Conservation (phyloP, 202 grass and related monocot species). For the Setaria italica region DNA sequence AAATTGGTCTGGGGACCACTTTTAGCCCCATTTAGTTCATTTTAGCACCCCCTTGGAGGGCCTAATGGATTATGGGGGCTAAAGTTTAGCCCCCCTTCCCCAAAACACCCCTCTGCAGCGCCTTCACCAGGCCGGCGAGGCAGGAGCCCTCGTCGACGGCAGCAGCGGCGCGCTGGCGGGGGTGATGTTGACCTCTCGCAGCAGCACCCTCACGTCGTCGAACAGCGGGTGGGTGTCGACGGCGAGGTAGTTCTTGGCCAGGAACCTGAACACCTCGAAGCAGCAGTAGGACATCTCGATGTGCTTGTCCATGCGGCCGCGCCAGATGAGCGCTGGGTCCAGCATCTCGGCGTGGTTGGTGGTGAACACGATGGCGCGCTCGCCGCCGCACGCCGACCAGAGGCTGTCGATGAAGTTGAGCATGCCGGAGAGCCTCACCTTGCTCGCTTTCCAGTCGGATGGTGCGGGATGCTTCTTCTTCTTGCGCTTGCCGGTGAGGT, state of each 20-base stretch:
- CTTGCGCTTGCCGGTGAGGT: constrained; percentile 31
- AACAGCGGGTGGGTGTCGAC: constrained; percentile 33
- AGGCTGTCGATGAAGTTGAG: constrained; percentile 61
- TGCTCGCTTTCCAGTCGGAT: too few species aligned
- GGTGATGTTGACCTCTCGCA: constrained; percentile 31
- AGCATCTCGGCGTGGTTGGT: constrained; percentile 52
- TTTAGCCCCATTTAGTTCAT: too few species aligned
- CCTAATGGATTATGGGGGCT: too few species aligned
- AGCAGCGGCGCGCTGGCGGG: constrained; percentile 3
- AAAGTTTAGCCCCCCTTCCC: too few species aligned
- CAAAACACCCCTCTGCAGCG: too few species aligned
- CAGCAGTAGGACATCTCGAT: constrained; percentile 64
- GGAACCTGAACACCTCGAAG: constrained; percentile 40
- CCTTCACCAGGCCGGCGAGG: too few species aligned
- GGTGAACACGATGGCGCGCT: constrained; percentile 59
- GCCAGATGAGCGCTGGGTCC: constrained; percentile 48
- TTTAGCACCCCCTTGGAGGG: too few species aligned
- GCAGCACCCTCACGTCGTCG: neutral
- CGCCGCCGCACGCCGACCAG: constrained; percentile 45
- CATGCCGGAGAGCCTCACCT: constrained; percentile 41
- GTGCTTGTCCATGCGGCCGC: constrained; percentile 65
- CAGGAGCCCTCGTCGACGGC: too few species aligned
- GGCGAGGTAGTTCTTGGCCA: constrained; percentile 52
- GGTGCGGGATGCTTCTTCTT: too few species aligned
- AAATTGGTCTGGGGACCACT: too few species aligned